Conservation (phyloP, 2,329 filamentous ascomycete genomes). For the Chalara sp. region DNA sequence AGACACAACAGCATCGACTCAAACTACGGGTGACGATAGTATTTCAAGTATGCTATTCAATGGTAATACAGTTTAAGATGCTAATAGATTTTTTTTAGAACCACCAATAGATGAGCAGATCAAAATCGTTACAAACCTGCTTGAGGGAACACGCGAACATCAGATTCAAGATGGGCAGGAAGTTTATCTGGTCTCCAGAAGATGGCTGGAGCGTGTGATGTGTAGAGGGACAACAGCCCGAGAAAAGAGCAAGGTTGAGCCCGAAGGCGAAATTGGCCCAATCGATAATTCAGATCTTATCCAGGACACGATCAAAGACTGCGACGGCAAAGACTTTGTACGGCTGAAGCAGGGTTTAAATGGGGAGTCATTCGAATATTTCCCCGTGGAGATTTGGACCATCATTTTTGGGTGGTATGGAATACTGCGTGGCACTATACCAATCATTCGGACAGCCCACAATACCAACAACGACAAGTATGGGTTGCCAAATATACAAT, state of each 20-base stretch:
- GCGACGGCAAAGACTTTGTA: constrained; percentile 52
- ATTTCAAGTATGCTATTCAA: too few relatives aligned
- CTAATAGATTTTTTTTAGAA: constrained; percentile 11
- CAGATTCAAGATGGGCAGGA: constrained; percentile 63
- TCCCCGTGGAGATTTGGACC: constrained; percentile 77
- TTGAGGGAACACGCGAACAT: constrained; percentile 38
- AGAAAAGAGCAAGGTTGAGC: constrained; percentile 50
- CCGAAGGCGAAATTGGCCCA: constrained; percentile 58
- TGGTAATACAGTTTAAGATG: too few relatives aligned
- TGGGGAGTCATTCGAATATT: constrained; percentile 66
- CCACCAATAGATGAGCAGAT: constrained; percentile 65
- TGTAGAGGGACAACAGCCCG: constrained; percentile 55
- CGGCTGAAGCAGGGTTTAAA: constrained; percentile 65
- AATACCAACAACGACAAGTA: constrained; percentile 59
- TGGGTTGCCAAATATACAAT: constrained; percentile 61
- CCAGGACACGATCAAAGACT: constrained; percentile 48
- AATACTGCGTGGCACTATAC: constrained; percentile 57
- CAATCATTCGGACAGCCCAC: constrained; percentile 71
- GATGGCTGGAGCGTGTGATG: constrained; percentile 71
- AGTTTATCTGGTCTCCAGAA: constrained; percentile 70
- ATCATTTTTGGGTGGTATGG: constrained; percentile 79
- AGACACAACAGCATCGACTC: background rate
- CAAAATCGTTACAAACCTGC: constrained; percentile 58
- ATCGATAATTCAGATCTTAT: constrained; percentile 85
- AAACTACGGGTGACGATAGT: background rate